These are phyloP conservation scores for Ceratocystis destructans DNA, from an alignment of 2,329 filamentous ascomycete species.

Conservation along the genomic window DNA sequence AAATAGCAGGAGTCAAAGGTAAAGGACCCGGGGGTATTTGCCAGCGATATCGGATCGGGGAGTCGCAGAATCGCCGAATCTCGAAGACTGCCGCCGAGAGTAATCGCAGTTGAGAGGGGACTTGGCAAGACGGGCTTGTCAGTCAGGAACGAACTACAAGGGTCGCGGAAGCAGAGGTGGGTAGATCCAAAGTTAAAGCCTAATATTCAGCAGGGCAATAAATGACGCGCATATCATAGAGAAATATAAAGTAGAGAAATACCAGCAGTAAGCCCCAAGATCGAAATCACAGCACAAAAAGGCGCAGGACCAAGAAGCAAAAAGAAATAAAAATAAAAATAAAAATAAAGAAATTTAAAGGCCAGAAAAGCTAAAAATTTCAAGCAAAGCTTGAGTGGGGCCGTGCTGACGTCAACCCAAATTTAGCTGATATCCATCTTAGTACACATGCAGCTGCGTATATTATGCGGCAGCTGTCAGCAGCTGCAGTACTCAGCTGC, in stretches of 20 bases:
- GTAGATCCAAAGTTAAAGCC: not conserved
- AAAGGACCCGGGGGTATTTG: not conserved
- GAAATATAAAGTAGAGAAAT: not conserved
- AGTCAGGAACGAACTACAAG: not conserved
- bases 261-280: not conserved
- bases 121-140: not conserved
- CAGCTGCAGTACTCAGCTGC: not conserved
- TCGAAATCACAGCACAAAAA: not conserved
- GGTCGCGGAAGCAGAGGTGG: not conserved
- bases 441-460: not conserved
- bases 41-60: too few relatives aligned
- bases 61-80: not conserved
- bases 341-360: slow-evolving; percentile 2
- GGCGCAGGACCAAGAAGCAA: not conserved
- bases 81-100: not conserved
- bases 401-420: not conserved
- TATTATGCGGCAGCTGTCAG: not conserved
- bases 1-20: too few relatives aligned
- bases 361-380: slow-evolving; percentile 6
- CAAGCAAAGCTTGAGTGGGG: not conserved
- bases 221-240: too few relatives aligned
- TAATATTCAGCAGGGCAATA: too few relatives aligned
- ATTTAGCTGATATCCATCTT: not conserved
- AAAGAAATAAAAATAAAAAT: not conserved
- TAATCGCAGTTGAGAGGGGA: not conserved